Base-by-base conservation (phyloP, 2,329 filamentous ascomycete species). In the Calonectria henricotiae region DNA sequence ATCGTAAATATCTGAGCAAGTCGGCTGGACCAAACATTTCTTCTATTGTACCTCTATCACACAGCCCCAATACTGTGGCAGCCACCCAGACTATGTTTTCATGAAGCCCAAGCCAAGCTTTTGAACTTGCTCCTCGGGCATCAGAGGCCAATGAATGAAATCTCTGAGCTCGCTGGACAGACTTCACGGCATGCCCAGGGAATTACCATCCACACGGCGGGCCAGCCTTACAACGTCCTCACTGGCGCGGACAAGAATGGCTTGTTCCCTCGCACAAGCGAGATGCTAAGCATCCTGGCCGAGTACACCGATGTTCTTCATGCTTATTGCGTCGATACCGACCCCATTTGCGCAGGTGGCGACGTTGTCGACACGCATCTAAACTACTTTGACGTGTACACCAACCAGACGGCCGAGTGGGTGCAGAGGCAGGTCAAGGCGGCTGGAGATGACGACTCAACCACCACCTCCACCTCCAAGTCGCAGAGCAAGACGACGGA, bases 271-370 rank as follows among this genome's bases (percentile, higher is more conserved):
- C 81, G 82, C 12, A 75, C 78, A 1, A 75, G 74, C 9, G 74
- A 70, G 5, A 77, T 80, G 61, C 75, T 81, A 1, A 71, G 73
- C 27, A 78, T 77, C 23, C 72, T 83, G 39, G 74, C 71, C 61
- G 76, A 75, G 43, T 82, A 78, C 37, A 67, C 74, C 13, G 62
- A 65, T 35, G 65, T 77, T 9, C 65, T 80, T 8, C 81, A 78
- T 60, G 78, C 78, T 15, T 84, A 83, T 76, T 84, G 83, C 68
- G 76, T 78, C 37, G 69, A 72, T 3, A 79, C 79, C 11, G 84
- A 85, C 64, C 82, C 83, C 2, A 80, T 83, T 65, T 85, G 84
- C 71, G 83, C 82, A 13, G 77, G 76, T 17, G 82, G 81, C 8
- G 71, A 80, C 27, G 75, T 74, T 3, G 76, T 79, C 3, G 77